phyloP scores from a whole-genome alignment of 179 eudicot species.

The Drosera spatulata region DNA sequence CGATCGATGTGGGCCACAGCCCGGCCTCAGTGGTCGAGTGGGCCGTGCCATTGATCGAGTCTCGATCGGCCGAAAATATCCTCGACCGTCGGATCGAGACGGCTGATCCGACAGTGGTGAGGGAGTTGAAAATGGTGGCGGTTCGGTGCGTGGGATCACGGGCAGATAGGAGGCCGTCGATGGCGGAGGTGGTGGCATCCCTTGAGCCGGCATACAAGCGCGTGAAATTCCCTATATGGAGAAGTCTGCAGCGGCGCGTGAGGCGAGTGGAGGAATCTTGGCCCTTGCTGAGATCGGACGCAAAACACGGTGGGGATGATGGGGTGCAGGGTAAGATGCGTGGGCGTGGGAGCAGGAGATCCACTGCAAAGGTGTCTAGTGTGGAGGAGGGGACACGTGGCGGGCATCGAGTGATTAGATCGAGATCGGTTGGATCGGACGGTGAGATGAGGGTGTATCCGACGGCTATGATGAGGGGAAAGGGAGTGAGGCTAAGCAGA shows the following conservation, averaged over 20 bases:
- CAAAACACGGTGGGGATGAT: conserved; percentile 19
- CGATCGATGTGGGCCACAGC: conserved; percentile 60
- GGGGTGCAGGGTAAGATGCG: conserved; percentile 5
- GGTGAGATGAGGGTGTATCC: conserved; percentile 24
- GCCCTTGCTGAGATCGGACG: conserved; percentile 23
- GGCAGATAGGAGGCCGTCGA: conserved; percentile 61
- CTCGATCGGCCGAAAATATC: conserved; percentile 26
- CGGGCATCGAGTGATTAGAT: conserved; percentile 20
- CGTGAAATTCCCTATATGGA: conserved; percentile 19
- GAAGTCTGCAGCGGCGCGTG: conserved; percentile 34
- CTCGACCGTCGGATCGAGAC: conserved; percentile 46
- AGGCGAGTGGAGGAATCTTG: conserved; percentile 16
- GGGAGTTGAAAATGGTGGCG: conserved; percentile 40
- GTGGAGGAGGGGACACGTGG: conserved; percentile 14
- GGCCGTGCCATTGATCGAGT: conserved; percentile 55
- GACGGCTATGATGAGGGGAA: conserved; percentile 27
- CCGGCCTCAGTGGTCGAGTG: conserved; percentile 76
- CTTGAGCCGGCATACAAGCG: conserved; percentile 27
- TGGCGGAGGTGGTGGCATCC: conserved; percentile 47
- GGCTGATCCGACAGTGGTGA: conserved; percentile 23
- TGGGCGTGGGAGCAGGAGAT: conserved; percentile 18
- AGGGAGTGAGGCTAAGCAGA: conserved; percentile 38
- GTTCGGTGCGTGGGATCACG: conserved; percentile 51
- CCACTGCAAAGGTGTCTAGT: conserved; percentile 28
- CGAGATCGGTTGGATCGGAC: conserved; percentile 47